phyloP scores from a whole-genome alignment of 352 stramenopile genomes.

The Globisporangium alternatum region DNA sequence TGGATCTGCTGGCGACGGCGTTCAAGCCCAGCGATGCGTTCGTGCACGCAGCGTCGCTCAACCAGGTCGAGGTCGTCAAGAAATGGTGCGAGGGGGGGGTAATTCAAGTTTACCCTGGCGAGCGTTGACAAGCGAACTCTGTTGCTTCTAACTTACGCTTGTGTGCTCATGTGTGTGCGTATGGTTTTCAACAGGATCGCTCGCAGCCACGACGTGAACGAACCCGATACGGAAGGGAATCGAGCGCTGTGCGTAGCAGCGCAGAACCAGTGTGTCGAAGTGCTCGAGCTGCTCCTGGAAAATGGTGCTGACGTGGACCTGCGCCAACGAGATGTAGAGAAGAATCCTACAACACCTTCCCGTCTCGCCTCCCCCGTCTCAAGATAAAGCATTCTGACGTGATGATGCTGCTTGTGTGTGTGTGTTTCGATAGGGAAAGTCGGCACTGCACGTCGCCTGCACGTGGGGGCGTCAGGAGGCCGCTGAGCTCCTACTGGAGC shows the following conservation, averaged over 20 bases:
- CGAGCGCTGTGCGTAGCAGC: conserved; percentile 46
- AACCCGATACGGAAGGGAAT: conserved; percentile 45
- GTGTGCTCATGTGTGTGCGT: neutral
- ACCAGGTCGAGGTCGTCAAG: conserved; percentile 57
- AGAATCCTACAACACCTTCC: neutral
- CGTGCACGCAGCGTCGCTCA: conserved; percentile 62
- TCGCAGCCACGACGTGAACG: conserved; percentile 42
- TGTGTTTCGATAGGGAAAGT: conserved; percentile 33
- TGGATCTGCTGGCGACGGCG: conserved; percentile 30
- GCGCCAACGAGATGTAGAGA: conserved; percentile 36
- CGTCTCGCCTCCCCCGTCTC: neutral
- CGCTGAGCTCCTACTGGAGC: conserved; percentile 34
- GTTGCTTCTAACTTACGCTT: neutral
- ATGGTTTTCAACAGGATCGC: conserved; percentile 34
- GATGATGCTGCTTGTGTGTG: neutral
- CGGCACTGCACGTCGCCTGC: conserved; percentile 47
- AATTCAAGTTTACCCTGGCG: neutral
- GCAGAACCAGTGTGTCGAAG: conserved; percentile 58
- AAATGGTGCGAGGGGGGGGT: conserved; percentile 32
- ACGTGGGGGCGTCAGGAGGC: conserved; percentile 50
- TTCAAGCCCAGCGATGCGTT: conserved; percentile 53
- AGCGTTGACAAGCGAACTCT: too few species aligned
- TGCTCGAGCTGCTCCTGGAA: conserved; percentile 47
- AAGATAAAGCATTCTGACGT: neutral
- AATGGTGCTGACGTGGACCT: conserved; percentile 39